Percentiles rank a stretch among this genome's conserved stretches.
phyloP scores from a whole-genome alignment of 75 land plant genomes.

The Pinus taeda region DNA sequence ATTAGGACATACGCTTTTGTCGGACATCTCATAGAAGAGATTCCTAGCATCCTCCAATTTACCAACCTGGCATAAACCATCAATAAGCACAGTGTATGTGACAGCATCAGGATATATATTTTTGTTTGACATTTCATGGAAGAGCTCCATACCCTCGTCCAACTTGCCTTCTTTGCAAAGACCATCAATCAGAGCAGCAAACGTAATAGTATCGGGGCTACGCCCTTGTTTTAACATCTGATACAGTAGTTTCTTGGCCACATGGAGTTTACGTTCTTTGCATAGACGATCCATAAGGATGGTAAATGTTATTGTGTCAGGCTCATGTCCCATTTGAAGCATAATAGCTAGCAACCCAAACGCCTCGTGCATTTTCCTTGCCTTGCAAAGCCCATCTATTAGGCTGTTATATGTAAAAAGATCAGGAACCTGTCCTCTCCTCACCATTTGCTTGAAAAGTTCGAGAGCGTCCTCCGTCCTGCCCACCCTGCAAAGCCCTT shows the following conservation, averaged over 20 bases:
- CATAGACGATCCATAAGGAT: conserved; percentile 62
- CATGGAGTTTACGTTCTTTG: conserved; percentile 45
- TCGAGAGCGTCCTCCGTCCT: conserved; percentile 41
- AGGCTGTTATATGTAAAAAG: conserved; percentile 59
- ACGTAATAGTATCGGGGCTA: conserved; percentile 51
- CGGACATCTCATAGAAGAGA: conserved; percentile 41
- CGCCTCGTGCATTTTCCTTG: conserved; percentile 33
- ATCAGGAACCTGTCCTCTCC: conserved; percentile 33
- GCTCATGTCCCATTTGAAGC: conserved; percentile 45
- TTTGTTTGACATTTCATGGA: conserved; percentile 40
- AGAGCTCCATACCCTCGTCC: conserved; percentile 36
- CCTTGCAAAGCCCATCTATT: conserved; percentile 54
- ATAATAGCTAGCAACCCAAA: conserved; percentile 43
- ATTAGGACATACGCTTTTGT: conserved; percentile 46
- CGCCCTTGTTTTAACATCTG: conserved; percentile 54
- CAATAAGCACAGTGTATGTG: conserved; percentile 54
- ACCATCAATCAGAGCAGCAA: conserved; percentile 31
- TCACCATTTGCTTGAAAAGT: conserved; percentile 36
- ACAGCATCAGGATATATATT: conserved; percentile 48
- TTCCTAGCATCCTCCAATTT: conserved; percentile 37
- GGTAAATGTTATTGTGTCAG: conserved; percentile 54
- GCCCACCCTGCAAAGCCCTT: conserved; percentile 58
- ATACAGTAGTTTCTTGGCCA: conserved; percentile 54
- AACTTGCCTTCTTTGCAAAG: conserved; percentile 39
- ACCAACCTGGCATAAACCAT: conserved; percentile 30